Evolutionary conservation across 2,329 filamentous ascomycete species (phyloP), one percentile per base, ranked within the genome.

Genomic region (Neofusicoccum cordaticola): DNA sequence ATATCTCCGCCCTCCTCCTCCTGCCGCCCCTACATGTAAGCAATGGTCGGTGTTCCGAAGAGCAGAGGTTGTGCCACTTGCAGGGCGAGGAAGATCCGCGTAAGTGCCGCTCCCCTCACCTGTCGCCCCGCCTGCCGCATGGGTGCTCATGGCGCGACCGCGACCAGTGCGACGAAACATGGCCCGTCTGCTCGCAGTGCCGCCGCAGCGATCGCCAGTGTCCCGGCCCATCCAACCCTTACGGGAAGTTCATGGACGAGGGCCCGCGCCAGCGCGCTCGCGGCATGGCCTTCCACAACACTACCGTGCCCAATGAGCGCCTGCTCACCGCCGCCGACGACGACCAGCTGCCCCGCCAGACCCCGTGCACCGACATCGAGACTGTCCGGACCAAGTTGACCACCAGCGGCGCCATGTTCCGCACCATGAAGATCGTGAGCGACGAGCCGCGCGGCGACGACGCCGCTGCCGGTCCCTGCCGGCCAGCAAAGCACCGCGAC

Each of bases 131-230:
- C 22, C 62, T 42, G 22, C 52, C 62, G 42, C 56, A 63, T 63
- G 51, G 12, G 51, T 56, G 39, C 62, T 63, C 62, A 63, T 63
- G 19, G 15, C 52, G 42, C 62, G 51, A 57, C 47, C 52, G 42
- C 62, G 51, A 57, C 41, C 47, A 71, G 75, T 72, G 70, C 48
- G 74, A 76, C 64, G 73, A 76, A 62, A 71, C 68, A 12, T 77
- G 74, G 74, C 74, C 74, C 19, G 65, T 52, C 19, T 77, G 74
- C 64, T 41, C 71, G 17, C 74, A 76, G 34, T 77, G 74, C 65
- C 69, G 71, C 62, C 75, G 73, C 61, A 76, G 76, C 63, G 63
- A 69, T 8, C 76, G 75, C 64, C 63, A 62, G 52, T 77, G 74
- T 67, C 73, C 74, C 17, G 74, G 74, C 1, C 73, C 72, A 22